Evolutionary conservation across 1,139 yeast genomes (phyloP), one percentile per base, ranked within the genome.

Genomic region (Blastobotrys apis): DNA sequence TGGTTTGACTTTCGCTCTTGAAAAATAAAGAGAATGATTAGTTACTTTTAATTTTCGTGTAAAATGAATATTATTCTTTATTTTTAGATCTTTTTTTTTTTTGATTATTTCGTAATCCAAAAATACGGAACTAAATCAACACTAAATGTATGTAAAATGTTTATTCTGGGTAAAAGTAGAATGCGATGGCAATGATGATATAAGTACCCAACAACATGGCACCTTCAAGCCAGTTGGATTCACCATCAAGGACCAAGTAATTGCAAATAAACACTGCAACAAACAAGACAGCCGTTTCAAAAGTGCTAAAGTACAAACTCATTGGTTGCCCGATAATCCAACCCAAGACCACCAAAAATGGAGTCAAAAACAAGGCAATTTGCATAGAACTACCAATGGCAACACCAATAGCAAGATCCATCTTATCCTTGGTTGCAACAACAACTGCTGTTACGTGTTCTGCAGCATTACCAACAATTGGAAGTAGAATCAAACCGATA

Each of bases 381-480:
- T 92, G 98, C 65, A 92, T 77, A 3, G 97, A 87, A 3, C 95
- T 84, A n/a, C 98, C 98, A 52, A 92, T 81, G 8, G 98, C 97
- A 40, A 92, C 97, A 46, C 97, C 95, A 56, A 94, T 78, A 9
- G 98, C 97, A 53, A 92, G 75, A 64, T 92, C 97, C 97, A 94
- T 92, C 68, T 94, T 92, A 67, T 92, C 87, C 67, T 88, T 88
- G 77, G 82, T 79, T 23, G 98, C 97, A 40, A 92, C 97, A 51
- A 87, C 77, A 39, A 92, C 84, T 2, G 97, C 96, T 15, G 97
- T 92, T 40, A 86, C 97, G 64, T 92, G 98, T 67, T 92, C 98
- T 12, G 98, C 97, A 1, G 98, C 98, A 59, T 92, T 92, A 47
- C 98, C 98, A 25, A 92, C 97, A 52, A 94, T 90, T 39, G 98